Conservation (phyloP, 2,329 filamentous ascomycete species). For the Neurospora crassa region DNA sequence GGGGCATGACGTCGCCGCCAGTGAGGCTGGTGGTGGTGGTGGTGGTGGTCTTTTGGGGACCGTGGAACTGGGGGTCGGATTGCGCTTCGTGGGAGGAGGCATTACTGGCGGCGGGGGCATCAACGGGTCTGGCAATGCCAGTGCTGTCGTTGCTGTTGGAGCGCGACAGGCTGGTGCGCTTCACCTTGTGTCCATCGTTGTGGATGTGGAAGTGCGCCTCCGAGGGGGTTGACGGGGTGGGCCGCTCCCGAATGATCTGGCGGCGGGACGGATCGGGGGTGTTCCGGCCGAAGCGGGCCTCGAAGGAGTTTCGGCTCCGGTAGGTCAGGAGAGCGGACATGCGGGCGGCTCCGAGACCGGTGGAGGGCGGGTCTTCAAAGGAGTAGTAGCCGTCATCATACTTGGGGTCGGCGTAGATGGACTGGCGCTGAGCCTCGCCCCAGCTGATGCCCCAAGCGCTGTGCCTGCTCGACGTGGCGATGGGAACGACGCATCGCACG, state of each 20-base stretch:
- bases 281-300: constrained; percentile 88
- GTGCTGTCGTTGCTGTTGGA: constrained; percentile 26
- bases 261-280: constrained; percentile 75
- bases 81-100: constrained; percentile 4
- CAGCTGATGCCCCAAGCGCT: constrained; percentile 88
- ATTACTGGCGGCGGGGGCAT: constrained; percentile 6
- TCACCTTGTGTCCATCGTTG: constrained; percentile 68
- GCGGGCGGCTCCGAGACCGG: constrained; percentile 83
- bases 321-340: constrained; percentile 97
- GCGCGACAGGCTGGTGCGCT: constrained; percentile 40
- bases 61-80: constrained; percentile 62
- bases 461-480: constrained; percentile 75
- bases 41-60: constrained; percentile 42
- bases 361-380: constrained; percentile 75
- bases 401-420: constrained; percentile 96
- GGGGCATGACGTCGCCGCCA: constrained; percentile 40
- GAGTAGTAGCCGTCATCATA: constrained; percentile 95
- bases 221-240: constrained; percentile 50
- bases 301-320: constrained; percentile 92
- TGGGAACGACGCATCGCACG: constrained; percentile 69
- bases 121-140: background rate
- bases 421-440: constrained; percentile 81
- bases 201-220: constrained; percentile 73
- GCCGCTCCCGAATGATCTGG: constrained; percentile 68
- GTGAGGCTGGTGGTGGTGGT: constrained; percentile 33